These are phyloP conservation scores for Pharnaceum exiguum DNA, from an alignment of 148 eudicot species.

Conservation along the genomic window DNA sequence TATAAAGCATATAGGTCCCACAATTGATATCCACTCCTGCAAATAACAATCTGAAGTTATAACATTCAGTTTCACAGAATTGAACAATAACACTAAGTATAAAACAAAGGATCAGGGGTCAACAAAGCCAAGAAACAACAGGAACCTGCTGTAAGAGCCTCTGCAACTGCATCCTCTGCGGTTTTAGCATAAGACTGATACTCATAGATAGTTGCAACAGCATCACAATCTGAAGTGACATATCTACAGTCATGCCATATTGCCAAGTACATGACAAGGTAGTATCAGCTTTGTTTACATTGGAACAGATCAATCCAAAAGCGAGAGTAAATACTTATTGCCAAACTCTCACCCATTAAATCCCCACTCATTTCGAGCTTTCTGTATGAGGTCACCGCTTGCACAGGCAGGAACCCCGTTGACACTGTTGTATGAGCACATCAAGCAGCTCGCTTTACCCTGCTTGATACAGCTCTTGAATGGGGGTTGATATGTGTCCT, in stretches of 20 bases:
- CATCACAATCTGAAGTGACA: conserved; percentile 93
- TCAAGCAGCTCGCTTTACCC: conserved; percentile 95
- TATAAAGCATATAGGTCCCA: conserved; percentile 72
- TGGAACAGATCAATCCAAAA: background rate
- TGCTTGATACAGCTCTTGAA: conserved; percentile 74
- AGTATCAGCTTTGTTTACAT: background rate
- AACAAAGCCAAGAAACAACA: background rate
- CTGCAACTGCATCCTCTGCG: conserved; percentile 84
- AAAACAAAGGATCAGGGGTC: background rate
- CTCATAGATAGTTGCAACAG: conserved; percentile 89
- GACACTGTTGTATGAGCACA: conserved; percentile 94
- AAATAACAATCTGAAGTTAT: background rate
- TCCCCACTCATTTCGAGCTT: conserved; percentile 81
- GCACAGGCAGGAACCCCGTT: conserved; percentile 94
- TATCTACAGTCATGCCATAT: conserved; percentile 48
- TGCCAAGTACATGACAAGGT: background rate
- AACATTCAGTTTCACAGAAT: conserved; percentile 9
- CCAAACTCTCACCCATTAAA: conserved; percentile 63
- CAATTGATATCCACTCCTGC: conserved; percentile 90
- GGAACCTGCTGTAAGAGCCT: conserved; percentile 83
- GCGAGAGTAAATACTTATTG: background rate
- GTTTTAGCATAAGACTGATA: conserved; percentile 58
- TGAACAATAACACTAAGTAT: background rate
- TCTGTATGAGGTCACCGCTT: conserved; percentile 52
- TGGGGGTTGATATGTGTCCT: conserved; percentile 86